A percentile compares a stretch with the other conserved stretches of the same genome.
phyloP scores from a whole-genome alignment of 1,139 yeast species.

The Kazachstania sp. region DNA sequence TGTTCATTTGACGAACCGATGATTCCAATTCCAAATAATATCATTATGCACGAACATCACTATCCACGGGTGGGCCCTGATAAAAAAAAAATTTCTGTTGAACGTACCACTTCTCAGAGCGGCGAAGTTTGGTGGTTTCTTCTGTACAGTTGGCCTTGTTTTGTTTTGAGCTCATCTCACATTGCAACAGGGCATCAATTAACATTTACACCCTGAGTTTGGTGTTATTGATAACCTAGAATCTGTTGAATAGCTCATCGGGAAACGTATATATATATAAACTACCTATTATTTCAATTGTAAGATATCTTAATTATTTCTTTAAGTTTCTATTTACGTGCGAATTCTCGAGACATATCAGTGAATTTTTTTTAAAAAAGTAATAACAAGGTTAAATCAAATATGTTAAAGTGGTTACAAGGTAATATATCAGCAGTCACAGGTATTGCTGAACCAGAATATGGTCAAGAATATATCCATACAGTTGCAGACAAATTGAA shows the following conservation, averaged over 20 bases:
- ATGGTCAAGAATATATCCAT: conserved; percentile 85
- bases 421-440: conserved; percentile 87
- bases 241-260: no score
- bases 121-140: no score
- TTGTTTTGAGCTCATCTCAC: neutral
- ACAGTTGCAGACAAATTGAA: conserved; percentile 61
- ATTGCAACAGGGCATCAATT: neutral
- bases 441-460: conserved; percentile 95
- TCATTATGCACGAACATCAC: neutral
- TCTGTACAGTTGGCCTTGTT: neutral
- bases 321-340: no score
- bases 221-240: no score
- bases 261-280: no score
- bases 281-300: no score
- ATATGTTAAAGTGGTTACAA: conserved; percentile 78
- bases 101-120: no score
- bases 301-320: no score
- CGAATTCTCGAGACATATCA: no score
- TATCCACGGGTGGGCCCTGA: neutral
- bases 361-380: no score
- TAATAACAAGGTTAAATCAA: neutral
- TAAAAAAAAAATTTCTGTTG: neutral
- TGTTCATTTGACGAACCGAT: neutral
- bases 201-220: no score
- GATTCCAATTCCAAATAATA: neutral